Conservation (phyloP, 2,329 filamentous ascomycete species). For the Epichloe brachyelytri region DNA sequence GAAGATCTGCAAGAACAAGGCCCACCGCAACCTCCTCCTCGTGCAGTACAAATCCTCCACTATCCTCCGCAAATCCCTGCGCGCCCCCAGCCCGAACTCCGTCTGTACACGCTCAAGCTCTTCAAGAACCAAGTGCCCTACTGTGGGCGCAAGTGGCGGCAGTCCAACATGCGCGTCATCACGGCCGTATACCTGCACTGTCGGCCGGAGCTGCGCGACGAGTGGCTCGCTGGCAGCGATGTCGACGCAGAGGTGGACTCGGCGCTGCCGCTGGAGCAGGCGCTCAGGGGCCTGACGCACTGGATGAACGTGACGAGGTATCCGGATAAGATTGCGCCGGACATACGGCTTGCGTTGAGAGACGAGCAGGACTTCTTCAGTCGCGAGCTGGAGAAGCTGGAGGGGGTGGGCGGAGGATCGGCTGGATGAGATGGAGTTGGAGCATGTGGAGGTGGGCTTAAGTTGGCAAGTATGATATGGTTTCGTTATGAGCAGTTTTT, state of each 20-base stretch:
- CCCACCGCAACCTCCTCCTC: slow-evolving; percentile 83
- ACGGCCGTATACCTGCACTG: slow-evolving; percentile 94
- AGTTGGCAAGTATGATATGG: neutral
- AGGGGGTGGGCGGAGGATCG: slow-evolving; percentile 33
- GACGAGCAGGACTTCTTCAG: slow-evolving; percentile 73
- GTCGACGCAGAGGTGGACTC: slow-evolving; percentile 91
- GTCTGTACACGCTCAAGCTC: slow-evolving; percentile 90
- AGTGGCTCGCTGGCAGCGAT: slow-evolving; percentile 85
- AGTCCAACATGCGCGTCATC: slow-evolving; percentile 97
- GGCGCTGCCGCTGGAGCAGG: slow-evolving; percentile 82
- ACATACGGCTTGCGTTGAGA: slow-evolving; percentile 43
- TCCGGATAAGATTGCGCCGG: slow-evolving; percentile 59
- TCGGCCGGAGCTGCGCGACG: slow-evolving; percentile 80
- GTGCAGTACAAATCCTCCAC: slow-evolving; percentile 93
- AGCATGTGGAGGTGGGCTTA: slow-evolving; percentile 19
- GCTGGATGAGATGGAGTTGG: slow-evolving; percentile 22
- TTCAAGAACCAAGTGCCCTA: slow-evolving; percentile 99
- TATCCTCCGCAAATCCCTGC: slow-evolving; percentile 82
- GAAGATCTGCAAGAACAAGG: slow-evolving; percentile 92
- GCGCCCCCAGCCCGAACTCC: slow-evolving; percentile 79
- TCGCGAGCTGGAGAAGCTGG: slow-evolving; percentile 62
- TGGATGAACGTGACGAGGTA: slow-evolving; percentile 86
- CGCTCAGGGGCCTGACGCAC: slow-evolving; percentile 75
- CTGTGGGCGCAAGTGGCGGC: slow-evolving; percentile 95
- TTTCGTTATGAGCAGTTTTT: neutral